Evolutionary conservation across 169 alveolate genomes (phyloP).

Genomic region (Perkinsus chesapeaki): DNA sequence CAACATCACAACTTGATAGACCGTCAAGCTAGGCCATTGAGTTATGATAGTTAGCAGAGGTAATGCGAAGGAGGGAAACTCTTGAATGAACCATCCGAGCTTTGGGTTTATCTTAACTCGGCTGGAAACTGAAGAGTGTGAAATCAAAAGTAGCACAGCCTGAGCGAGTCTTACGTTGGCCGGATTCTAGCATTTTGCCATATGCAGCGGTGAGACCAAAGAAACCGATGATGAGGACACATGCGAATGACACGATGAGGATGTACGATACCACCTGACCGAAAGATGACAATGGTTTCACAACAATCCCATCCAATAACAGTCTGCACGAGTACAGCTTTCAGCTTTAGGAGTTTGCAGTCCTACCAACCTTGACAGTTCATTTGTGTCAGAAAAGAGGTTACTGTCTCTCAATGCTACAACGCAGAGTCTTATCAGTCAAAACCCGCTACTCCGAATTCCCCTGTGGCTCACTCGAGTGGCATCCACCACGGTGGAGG

Average conservation of each 20-base stretch:
- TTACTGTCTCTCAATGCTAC: no score
- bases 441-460: no score
- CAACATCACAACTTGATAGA: not conserved
- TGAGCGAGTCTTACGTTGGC: not conserved
- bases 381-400: no score
- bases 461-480: no score
- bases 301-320: no score
- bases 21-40: not conserved
- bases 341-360: no score
- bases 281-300: not conserved
- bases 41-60: not conserved
- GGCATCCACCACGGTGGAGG: no score
- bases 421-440: no score
- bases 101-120: not conserved
- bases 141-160: not conserved
- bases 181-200: not conserved
- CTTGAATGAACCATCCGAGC: not conserved
- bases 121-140: not conserved
- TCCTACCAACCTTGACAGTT: no score
- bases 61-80: not conserved
- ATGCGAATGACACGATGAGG: not conserved
- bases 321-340: no score
- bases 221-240: not conserved
- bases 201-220: not conserved
- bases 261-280: not conserved